phyloP scores from a whole-genome alignment of 2,329 filamentous ascomycete species.

The Zymoseptoria crescenta region DNA sequence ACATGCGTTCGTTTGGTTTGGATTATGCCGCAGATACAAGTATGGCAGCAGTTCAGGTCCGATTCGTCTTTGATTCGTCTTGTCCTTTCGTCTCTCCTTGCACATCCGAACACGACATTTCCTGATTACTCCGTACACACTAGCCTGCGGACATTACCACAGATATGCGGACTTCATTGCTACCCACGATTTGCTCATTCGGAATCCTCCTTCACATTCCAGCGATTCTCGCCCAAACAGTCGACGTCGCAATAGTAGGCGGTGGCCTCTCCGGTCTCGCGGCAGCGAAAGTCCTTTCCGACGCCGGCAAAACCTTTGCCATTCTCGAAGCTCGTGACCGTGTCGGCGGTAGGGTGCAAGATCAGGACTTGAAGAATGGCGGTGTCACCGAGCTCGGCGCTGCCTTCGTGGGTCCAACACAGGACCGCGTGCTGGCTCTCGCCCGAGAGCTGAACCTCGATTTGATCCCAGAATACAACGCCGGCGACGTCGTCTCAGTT shows the following conservation, averaged over 20 bases:
- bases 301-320: constrained; percentile 15
- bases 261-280: constrained; percentile 24
- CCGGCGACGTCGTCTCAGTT: constrained; percentile 7
- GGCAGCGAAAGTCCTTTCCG: constrained; percentile 16
- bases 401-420: constrained; percentile 22
- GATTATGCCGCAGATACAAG: background rate
- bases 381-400: constrained; percentile 22
- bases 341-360: constrained; percentile 22
- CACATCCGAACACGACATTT: background rate
- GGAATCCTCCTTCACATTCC: background rate
- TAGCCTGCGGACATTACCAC: background rate
- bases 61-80: background rate
- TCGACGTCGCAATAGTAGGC: constrained; percentile 10
- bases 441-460: constrained; percentile 14
- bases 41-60: background rate
- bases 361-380: constrained; percentile 17
- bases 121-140: background rate
- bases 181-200: background rate
- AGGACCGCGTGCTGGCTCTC: constrained; percentile 19
- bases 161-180: background rate
- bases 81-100: background rate
- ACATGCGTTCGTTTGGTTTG: background rate
- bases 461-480: constrained; percentile 15
- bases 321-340: constrained; percentile 25
- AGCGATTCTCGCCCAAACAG: background rate